Conservation (phyloP, 2,329 filamentous ascomycete genomes). For the Atkinsonella hypoxylon region DNA sequence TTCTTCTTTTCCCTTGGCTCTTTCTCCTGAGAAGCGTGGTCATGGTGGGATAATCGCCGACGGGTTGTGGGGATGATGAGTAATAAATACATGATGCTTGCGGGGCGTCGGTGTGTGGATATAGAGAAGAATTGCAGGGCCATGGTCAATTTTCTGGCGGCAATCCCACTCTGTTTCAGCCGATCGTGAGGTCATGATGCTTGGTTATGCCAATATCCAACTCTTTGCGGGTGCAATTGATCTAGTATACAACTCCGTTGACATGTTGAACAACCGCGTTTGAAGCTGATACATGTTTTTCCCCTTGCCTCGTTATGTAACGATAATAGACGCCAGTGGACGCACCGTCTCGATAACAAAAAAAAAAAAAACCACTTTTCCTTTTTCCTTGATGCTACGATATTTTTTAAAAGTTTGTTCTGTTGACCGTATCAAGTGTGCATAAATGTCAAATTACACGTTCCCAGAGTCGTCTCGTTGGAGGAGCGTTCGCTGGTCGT, state of each 20-base stretch:
- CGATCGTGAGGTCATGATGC: too few species aligned
- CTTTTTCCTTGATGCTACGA: not conserved
- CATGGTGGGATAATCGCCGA: too few species aligned
- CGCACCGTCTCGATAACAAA: not conserved
- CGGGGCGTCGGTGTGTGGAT: not conserved
- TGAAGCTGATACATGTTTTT: too few species aligned
- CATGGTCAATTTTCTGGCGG: too few species aligned
- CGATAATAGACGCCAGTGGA: not conserved
- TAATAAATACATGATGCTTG: not conserved
- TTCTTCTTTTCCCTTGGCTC: too few species aligned
- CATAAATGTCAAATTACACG: not conserved
- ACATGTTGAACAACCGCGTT: too few species aligned
- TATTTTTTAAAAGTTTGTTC: not conserved
- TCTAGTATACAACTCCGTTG: too few species aligned
- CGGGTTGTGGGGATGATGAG: not conserved
- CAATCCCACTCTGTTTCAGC: too few species aligned
- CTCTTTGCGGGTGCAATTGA: too few species aligned
- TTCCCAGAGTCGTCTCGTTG: constrained; percentile 18
- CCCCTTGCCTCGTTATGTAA: not conserved
- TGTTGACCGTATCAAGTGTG: not conserved
- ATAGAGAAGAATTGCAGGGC: too few species aligned
- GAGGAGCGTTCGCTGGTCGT: constrained; percentile 29
- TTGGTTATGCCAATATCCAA: too few species aligned
- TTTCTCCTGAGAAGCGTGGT: too few species aligned
- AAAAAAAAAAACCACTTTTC: not conserved